Evolutionary conservation across 768 basidiomycete genomes (phyloP), one percentile per base, ranked within the genome.

Genomic region (Gymnopilus junonius): DNA sequence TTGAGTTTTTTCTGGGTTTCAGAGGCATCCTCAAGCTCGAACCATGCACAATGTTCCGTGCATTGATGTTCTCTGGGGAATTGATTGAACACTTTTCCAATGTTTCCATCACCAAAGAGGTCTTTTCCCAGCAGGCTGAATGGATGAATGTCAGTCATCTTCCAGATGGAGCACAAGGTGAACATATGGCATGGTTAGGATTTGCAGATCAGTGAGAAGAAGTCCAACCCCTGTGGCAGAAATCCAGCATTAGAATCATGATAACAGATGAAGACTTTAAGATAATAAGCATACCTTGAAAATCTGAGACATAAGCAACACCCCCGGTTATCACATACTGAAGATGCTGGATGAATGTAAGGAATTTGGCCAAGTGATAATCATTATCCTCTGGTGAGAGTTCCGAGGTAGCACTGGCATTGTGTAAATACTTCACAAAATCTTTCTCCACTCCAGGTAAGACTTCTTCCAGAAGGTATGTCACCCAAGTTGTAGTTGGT

Each of bases 141-240:
- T 20, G 15, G 11, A n/a, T 35, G 8, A 25, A 31, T 50, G 31
- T 23, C 39, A 37, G 40, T 10, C 11, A 55, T 32, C 7, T 27
- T 8, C 8, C 12, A 51, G 23, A 8, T 25, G 39, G n/a, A 55
- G 27, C 23, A 21, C 21, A 20, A 32, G 1, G 14, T n/a, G 34
- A 39, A 61, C 59, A 8, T 8, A 61, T 51, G 51, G 58, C 5
- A 29, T 20, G 23, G 69, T 67, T 39, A 70, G 51, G 14, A 70
- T 63, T 56, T 70, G 66, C 14, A 67, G 67, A 53, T 70, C 69
- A 14, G 67, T 70, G n/a, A 70, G 61, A 17, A 63, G 27, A 4
- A 40, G 29, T 21, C 60, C 59, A 7, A 57, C 50, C 14, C 66
- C 69, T 70, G 25, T n/a, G 40, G 29, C 4, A 17, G n/a, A n/a